These are phyloP conservation scores for Puccinia triticina DNA, from an alignment of 1,284 basidiomycete species.

Conservation along the genomic window DNA sequence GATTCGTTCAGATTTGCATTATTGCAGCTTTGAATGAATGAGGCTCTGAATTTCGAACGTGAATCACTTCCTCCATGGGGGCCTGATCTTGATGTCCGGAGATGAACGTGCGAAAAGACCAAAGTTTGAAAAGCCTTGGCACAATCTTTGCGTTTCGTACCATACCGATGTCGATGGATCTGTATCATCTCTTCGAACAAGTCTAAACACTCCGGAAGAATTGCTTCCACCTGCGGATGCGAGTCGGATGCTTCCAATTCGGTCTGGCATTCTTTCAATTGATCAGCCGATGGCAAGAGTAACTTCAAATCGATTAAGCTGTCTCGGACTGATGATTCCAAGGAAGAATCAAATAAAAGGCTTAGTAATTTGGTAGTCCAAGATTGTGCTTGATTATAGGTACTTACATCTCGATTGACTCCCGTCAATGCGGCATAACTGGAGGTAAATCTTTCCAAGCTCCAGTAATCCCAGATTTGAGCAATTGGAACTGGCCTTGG, in stretches of 20 bases:
- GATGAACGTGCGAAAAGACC: conserved; percentile 5
- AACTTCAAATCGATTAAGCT: conserved; percentile 10
- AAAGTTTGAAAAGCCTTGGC: conserved; percentile 33
- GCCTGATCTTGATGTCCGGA: neutral
- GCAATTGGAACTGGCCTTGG: conserved; percentile 7
- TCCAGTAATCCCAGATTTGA: conserved; percentile 26
- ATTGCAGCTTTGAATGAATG: conserved; percentile 26
- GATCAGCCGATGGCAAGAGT: neutral
- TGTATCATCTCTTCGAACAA: conserved; percentile 48
- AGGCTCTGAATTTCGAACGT: neutral
- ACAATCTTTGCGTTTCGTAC: neutral
- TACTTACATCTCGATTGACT: conserved; percentile 2
- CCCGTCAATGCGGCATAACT: conserved; percentile 12
- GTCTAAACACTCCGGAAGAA: conserved; percentile 19
- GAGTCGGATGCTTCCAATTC: neutral
- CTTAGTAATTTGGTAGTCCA: neutral
- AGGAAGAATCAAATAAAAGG: neutral
- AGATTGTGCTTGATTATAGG: neutral
- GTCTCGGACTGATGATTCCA: neutral
- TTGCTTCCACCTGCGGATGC: conserved; percentile 1
- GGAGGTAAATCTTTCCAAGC: conserved; percentile 14
- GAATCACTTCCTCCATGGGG: neutral
- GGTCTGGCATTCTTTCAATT: neutral
- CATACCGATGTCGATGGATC: conserved; percentile 19
- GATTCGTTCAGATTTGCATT: neutral